phyloP scores from a whole-genome alignment of 2,329 filamentous ascomycete species.

The Paracorniculantispora psalliotae region DNA sequence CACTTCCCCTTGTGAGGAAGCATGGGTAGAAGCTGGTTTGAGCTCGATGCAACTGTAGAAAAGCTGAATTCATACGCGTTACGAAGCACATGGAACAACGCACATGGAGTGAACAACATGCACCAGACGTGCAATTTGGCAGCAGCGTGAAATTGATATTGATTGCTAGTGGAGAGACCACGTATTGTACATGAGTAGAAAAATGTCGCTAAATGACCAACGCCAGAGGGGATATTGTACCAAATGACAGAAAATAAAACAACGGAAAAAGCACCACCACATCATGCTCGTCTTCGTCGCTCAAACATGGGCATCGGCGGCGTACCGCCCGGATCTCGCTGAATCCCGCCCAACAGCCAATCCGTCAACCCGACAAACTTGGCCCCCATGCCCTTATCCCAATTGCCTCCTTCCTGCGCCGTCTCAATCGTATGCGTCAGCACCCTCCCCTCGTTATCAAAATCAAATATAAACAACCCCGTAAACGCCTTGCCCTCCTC shows the following conservation, averaged over 20 bases:
- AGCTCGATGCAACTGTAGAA: neutral
- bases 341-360: slow-evolving; percentile 84
- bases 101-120: too few species aligned
- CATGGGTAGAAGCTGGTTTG: neutral
- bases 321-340: slow-evolving; percentile 35
- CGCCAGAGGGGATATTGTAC: slow-evolving; percentile 7
- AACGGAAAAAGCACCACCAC: slow-evolving; percentile 4
- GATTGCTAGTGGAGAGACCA: neutral
- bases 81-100: too few species aligned
- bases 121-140: too few species aligned
- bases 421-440: slow-evolving; percentile 91
- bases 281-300: slow-evolving; percentile 23
- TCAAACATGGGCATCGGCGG: slow-evolving; percentile 34
- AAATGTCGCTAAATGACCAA: slow-evolving; percentile 6
- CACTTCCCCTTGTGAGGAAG: too few species aligned
- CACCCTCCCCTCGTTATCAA: slow-evolving; percentile 80
- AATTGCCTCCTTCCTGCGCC: slow-evolving; percentile 75
- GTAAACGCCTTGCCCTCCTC: slow-evolving; percentile 73
- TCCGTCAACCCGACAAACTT: slow-evolving; percentile 89
- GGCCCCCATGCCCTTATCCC: slow-evolving; percentile 74
- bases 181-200: neutral
- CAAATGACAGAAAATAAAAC: neutral
- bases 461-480: slow-evolving; percentile 92
- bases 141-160: neutral
- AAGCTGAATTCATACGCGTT: neutral